Evolutionary conservation across 805 yeast genomes (phyloP).

Genomic region (Isabelozyma heimii): DNA sequence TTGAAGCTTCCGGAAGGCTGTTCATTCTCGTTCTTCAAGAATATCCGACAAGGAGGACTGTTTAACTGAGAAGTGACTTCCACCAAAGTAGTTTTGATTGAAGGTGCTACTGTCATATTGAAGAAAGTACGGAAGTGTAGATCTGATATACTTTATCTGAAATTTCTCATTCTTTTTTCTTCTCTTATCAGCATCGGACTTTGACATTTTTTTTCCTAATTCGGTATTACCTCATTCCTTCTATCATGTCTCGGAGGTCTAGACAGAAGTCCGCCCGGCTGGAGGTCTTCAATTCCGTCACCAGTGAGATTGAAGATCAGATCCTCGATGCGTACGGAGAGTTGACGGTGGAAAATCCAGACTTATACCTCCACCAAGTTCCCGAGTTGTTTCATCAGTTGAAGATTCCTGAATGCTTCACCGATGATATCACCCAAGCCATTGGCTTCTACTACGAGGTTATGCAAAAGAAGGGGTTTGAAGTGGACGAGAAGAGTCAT

Average conservation of each 20-base stretch:
- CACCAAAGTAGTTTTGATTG: slow-evolving; percentile 21
- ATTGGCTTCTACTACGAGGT: slow-evolving; percentile 33
- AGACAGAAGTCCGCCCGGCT: neutral
- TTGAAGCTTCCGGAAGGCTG: slow-evolving; percentile 62
- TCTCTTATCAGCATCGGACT: neutral
- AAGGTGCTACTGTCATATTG: neutral
- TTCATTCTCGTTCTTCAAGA: slow-evolving; percentile 48
- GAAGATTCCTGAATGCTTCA: slow-evolving; percentile 29
- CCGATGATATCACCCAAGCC: slow-evolving; percentile 26
- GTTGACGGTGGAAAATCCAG: slow-evolving; percentile 20
- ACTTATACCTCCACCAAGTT: slow-evolving; percentile 24
- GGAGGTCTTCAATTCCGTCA: slow-evolving; percentile 10
- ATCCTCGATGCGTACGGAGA: slow-evolving; percentile 29
- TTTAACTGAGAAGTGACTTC: slow-evolving; percentile 31
- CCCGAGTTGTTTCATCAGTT: slow-evolving; percentile 21
- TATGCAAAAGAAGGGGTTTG: slow-evolving; percentile 5
- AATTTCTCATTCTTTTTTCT: no score
- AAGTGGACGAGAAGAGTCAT: slow-evolving; percentile 9
- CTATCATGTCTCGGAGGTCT: neutral
- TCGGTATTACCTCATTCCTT: neutral
- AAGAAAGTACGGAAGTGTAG: no score
- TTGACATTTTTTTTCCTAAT: neutral
- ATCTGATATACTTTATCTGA: no score
- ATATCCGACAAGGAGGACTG: slow-evolving; percentile 35
- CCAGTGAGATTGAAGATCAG: slow-evolving; percentile 29